Evolutionary conservation across 805 yeast genomes (phyloP), one percentile per base, ranked within the genome.

Genomic region (Wickerhamiella qilinensis): DNA sequence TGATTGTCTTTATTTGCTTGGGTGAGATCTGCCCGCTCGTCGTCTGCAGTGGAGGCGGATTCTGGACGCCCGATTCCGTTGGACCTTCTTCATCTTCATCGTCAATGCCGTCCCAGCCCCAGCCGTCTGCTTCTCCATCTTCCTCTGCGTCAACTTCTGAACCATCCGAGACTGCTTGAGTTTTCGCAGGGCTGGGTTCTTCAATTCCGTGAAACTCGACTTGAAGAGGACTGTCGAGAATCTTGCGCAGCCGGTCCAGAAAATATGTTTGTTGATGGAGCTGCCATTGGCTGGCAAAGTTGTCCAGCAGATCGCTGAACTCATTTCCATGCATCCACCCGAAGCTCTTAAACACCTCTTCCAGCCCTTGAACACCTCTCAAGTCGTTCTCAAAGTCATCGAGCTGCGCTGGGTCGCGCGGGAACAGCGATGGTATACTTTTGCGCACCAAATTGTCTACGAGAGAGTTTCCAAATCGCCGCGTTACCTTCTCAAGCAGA

Each of bases 81-180:
- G n/a, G n/a, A n/a, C n/a, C 30, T 4, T 15, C 33, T 16, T 20
- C 5, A 6, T 35, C 37, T 4, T 30, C 44, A 4, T 29, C 41
- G 14, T 18, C 49, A 14, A 42, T 43, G 12, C 33, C 47, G 19
- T 47, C 38, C 49, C 51, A 46, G 21, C 46, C 54, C 52, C 51
- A 48, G 14, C 41, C 50, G 12, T 43, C 48, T n/a, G n/a, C n/a
- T n/a, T n/a, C n/a, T 1, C 30, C 39, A 8, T 33, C 38, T 17
- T 31, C 36, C 3, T 31, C 37, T n/a, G n/a, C n/a, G n/a, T n/a
- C n/a, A n/a, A n/a, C n/a, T n/a, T n/a, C n/a, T n/a, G n/a, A n/a
- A n/a, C n/a, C n/a, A n/a, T n/a, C n/a, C n/a, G n/a, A n/a, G n/a
- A n/a, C n/a, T n/a, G n/a, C n/a, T n/a, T n/a, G n/a, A n/a, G n/a